Base-by-base conservation (phyloP, 257 asterid species). In the Leonotis leonurus region DNA sequence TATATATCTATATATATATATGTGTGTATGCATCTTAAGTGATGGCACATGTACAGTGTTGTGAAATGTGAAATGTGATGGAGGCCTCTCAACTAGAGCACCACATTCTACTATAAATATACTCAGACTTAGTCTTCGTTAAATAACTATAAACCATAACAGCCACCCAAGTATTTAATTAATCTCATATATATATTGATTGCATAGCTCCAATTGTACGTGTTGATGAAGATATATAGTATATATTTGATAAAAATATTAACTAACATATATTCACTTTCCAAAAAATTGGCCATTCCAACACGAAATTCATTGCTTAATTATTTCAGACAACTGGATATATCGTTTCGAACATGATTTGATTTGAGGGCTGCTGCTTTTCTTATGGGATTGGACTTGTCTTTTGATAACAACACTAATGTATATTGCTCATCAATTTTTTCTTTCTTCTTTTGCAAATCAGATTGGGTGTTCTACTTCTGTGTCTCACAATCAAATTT, bases 131-230 rank as follows among this genome's bases (percentile, higher is more conserved):
- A 65, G 71, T 77, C 79, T 43, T 74, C 72, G 85, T 80, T 74
- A 80, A 67, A 64, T 76, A 80, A 80, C 82, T 67, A 70, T 53
- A 70, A 71, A 70, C n/a, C 70, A 44, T 25, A 40, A 77, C 21
- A 64, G 33, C 45, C 21, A 64, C 26, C 45, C 44, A 45, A 21
- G 37, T 24, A 51, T 51, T 46, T 20, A 12, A 33, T 16, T 43
- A 30, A 60, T 64, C 49, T 14, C 60, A 60, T 50, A 65, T n/a
- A n/a, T n/a, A n/a, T n/a, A n/a, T n/a, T n/a, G n/a, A n/a, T n/a
- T n/a, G n/a, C n/a, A n/a, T n/a, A n/a, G n/a, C n/a, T n/a, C n/a
- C n/a, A n/a, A n/a, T n/a, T n/a, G n/a, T n/a, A 3, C 1, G 73
- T 80, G 78, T 70, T 63, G 54, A 1, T 67, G 80, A 72, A 79